Evolutionary conservation across 2,329 filamentous ascomycete genomes (phyloP).

Genomic region (Arthrocladium fulminans): DNA sequence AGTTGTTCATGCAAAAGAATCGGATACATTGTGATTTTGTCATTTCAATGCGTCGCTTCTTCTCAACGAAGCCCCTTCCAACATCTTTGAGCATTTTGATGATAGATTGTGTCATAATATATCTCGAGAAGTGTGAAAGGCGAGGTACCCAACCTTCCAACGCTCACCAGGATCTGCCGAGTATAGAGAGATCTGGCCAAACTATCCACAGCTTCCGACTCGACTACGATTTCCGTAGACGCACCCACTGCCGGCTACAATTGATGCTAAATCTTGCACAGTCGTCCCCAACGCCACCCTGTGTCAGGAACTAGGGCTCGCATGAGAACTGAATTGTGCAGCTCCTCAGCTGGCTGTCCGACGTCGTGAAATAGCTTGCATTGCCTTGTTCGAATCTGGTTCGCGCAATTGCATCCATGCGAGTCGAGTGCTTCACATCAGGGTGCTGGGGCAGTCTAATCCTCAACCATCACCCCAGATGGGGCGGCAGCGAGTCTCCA

Average conservation of each 20-base stretch:
- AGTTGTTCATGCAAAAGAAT: too few relatives aligned
- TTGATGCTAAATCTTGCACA: not conserved
- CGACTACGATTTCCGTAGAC: not conserved
- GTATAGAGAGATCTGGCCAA: not conserved
- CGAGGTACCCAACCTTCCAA: not conserved
- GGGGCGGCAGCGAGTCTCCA: not conserved
- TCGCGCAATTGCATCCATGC: not conserved
- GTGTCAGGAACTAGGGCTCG: too few relatives aligned
- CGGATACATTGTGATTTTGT: not conserved
- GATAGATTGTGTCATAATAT: not conserved
- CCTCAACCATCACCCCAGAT: not conserved
- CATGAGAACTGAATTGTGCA: too few relatives aligned
- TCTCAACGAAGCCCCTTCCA: not conserved
- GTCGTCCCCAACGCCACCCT: not conserved
- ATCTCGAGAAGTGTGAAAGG: not conserved
- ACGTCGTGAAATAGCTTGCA: not conserved
- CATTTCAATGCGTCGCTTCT: not conserved
- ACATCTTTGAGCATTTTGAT: not conserved
- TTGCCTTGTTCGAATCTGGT: too few relatives aligned
- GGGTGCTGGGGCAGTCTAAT: not conserved
- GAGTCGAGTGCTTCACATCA: not conserved
- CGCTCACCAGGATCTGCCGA: not conserved
- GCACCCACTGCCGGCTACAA: not conserved
- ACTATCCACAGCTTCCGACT: not conserved
- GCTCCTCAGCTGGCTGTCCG: not conserved